Percentiles rank a stretch among this genome's conserved stretches.
These are phyloP conservation scores for Penicillium oxalicum DNA, from an alignment of 2,329 filamentous ascomycete genomes.

Conservation along the genomic window DNA sequence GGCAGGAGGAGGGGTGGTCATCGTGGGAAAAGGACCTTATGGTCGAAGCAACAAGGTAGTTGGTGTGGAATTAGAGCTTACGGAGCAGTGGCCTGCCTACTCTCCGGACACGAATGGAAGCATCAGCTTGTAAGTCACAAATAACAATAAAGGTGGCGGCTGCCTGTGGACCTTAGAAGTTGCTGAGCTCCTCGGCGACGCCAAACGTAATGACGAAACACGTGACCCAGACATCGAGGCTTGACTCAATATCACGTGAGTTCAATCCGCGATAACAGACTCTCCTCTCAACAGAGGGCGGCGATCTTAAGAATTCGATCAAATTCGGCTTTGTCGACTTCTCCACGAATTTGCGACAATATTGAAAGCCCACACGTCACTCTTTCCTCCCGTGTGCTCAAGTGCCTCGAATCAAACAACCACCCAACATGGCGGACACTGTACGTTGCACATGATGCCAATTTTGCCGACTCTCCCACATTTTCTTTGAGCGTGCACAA, in stretches of 20 bases:
- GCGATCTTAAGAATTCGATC: slow-evolving; percentile 16
- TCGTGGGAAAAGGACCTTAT: slow-evolving; percentile 13
- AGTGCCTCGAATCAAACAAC: slow-evolving; percentile 12
- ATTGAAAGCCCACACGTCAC: not conserved
- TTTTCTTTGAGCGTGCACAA: slow-evolving; percentile 32
- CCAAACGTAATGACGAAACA: slow-evolving; percentile 1
- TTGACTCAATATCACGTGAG: slow-evolving; percentile 19
- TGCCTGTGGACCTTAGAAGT: not conserved
- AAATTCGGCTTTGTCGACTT: slow-evolving; percentile 15
- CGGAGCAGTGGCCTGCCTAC: slow-evolving; percentile 37
- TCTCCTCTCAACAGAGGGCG: slow-evolving; percentile 12
- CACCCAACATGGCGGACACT: slow-evolving; percentile 37
- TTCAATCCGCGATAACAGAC: slow-evolving; percentile 18
- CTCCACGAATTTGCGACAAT: slow-evolving; percentile 1
- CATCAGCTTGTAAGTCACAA: slow-evolving; percentile 11
- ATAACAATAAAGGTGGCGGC: not conserved
- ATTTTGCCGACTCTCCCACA: slow-evolving; percentile 38
- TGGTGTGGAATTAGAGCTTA: not conserved
- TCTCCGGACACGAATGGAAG: slow-evolving; percentile 19
- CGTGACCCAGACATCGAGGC: not conserved
- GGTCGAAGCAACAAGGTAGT: not conserved
- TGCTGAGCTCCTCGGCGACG: slow-evolving; percentile 5
- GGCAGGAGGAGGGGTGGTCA: slow-evolving; percentile 27
- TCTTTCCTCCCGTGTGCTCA: slow-evolving; percentile 6
- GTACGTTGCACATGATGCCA: slow-evolving; percentile 38